Evolutionary conservation across 1,284 basidiomycete species (phyloP).

Genomic region (Ceratobasidium sp.): DNA sequence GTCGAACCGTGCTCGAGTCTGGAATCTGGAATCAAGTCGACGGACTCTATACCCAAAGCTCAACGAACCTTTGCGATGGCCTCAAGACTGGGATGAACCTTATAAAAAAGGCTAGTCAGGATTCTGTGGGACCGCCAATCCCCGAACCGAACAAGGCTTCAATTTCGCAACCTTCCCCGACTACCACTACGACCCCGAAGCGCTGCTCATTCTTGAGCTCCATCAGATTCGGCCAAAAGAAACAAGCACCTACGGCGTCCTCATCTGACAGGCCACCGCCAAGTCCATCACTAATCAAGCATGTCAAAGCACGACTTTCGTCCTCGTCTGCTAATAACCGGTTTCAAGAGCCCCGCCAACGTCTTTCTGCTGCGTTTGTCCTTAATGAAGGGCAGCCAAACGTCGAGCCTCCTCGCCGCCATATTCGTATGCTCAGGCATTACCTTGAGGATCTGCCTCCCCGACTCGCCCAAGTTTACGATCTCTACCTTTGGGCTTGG

Average conservation of each 20-base stretch:
- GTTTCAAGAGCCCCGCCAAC: neutral
- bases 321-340: neutral
- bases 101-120: constrained; percentile 18
- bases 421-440: constrained; percentile 36
- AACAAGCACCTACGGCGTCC: neutral
- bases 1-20: too few relatives aligned
- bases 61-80: constrained; percentile 42
- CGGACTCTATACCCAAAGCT: constrained; percentile 33
- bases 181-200: constrained; percentile 1
- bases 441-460: constrained; percentile 39
- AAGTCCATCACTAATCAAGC: constrained; percentile 1
- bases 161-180: too few relatives aligned
- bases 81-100: constrained; percentile 42
- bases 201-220: neutral
- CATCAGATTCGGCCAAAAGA: constrained; percentile 8
- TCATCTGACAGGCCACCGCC: neutral
- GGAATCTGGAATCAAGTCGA: constrained; percentile 37
- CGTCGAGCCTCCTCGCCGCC: constrained; percentile 34
- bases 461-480: too few relatives aligned
- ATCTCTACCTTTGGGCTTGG: constrained; percentile 42
- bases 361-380: constrained; percentile 34
- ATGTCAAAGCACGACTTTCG: neutral
- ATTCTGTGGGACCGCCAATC: neutral
- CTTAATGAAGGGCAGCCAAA: constrained; percentile 40
- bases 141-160: too few relatives aligned